Evolutionary conservation across 352 stramenopile species (phyloP).

Genomic region (Globisporangium viniferum): DNA sequence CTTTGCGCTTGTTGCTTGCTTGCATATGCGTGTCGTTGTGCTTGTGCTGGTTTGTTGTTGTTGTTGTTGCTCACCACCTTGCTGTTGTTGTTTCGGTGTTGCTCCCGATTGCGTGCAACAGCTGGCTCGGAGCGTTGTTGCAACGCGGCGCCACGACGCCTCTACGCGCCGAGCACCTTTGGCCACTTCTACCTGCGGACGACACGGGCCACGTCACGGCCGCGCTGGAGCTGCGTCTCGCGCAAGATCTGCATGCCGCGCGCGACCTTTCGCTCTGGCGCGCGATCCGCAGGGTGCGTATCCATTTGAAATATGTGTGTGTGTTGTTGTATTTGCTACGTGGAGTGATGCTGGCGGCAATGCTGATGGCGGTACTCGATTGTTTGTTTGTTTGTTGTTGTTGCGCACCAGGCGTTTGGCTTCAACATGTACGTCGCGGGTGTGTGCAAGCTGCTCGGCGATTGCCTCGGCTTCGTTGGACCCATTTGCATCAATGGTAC

Average conservation of each 20-base stretch:
- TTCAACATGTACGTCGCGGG: constrained; percentile 87
- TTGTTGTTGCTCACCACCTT: background rate
- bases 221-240: constrained; percentile 22
- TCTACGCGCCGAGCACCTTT: constrained; percentile 38
- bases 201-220: constrained; percentile 18
- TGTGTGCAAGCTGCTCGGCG: constrained; percentile 91
- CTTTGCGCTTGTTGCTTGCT: background rate
- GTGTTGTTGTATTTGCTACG: background rate
- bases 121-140: constrained; percentile 43
- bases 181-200: constrained; percentile 32
- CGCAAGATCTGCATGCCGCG: constrained; percentile 25
- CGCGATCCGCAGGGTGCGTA: constrained; percentile 34
- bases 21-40: background rate
- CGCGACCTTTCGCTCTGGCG: constrained; percentile 33
- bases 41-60: background rate
- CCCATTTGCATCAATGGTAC: constrained; percentile 53
- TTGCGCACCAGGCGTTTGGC: constrained; percentile 67
- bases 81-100: background rate
- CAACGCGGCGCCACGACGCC: constrained; percentile 31
- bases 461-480: constrained; percentile 90
- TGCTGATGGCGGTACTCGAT: background rate
- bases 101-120: constrained; percentile 1
- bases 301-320: background rate
- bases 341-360: background rate
- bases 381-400: background rate